A percentile compares a stretch with the other conserved stretches of the same genome.
Evolutionary conservation across 805 yeast genomes (phyloP).

Genomic region (Candida germanica): DNA sequence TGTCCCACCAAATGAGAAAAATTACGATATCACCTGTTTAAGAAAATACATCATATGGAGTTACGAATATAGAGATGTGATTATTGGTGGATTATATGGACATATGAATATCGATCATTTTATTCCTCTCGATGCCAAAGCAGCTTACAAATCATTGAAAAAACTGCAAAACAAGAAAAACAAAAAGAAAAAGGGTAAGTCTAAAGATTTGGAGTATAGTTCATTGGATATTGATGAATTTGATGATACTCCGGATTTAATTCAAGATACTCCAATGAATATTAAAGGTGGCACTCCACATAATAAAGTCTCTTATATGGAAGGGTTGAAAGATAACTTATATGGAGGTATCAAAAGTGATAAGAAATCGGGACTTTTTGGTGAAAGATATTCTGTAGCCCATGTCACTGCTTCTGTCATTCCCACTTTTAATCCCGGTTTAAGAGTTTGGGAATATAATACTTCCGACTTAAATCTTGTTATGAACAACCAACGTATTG

Average conservation of each 20-base stretch:
- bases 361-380: slow-evolving; percentile 38
- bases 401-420: slow-evolving; percentile 72
- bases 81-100: slow-evolving; percentile 80
- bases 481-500: slow-evolving; percentile 1
- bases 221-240: background rate
- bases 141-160: slow-evolving; percentile 56
- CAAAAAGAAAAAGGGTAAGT: slow-evolving; percentile 6
- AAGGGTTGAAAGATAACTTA: slow-evolving; percentile 47
- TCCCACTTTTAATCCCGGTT: slow-evolving; percentile 82
- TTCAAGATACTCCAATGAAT: slow-evolving; percentile 12
- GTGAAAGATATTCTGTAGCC: slow-evolving; percentile 65
- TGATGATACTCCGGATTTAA: slow-evolving; percentile 14
- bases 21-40: slow-evolving; percentile 68
- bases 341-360: slow-evolving; percentile 50
- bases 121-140: slow-evolving; percentile 67
- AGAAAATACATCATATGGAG: slow-evolving; percentile 78
- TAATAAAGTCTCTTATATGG: slow-evolving; percentile 65
- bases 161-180: slow-evolving; percentile 15
- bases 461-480: slow-evolving; percentile 47
- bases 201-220: slow-evolving; percentile 1
- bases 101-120: slow-evolving; percentile 91
- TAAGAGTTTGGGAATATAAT: slow-evolving; percentile 86
- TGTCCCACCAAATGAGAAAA: slow-evolving; percentile 82
- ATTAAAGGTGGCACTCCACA: slow-evolving; percentile 55
- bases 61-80: slow-evolving; percentile 78